These are phyloP conservation scores for Aspergillus sclerotiicarbonarius DNA, from an alignment of 495 filamentous ascomycete genomes.

Conservation along the genomic window DNA sequence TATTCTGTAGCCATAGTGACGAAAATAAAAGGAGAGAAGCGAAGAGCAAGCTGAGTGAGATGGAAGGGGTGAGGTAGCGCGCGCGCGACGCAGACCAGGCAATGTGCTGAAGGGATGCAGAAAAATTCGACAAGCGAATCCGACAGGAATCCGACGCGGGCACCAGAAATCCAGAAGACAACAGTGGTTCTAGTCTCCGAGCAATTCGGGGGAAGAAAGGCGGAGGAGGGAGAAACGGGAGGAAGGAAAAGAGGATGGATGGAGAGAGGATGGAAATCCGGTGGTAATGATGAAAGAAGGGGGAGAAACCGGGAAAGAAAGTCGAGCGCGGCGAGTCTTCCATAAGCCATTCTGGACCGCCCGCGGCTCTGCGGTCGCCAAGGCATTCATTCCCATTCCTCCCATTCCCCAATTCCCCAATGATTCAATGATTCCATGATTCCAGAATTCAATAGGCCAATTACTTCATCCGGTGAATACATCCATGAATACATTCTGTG, in stretches of 20 bases:
- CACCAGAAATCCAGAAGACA: slow-evolving; percentile 2
- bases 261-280: slow-evolving; percentile 16
- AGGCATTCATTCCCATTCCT: neutral
- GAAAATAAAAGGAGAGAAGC: slow-evolving; percentile 17
- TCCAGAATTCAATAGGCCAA: too few species aligned
- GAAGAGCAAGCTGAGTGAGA: slow-evolving; percentile 18
- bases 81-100: slow-evolving; percentile 17
- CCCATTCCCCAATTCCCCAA: neutral
- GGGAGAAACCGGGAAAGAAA: slow-evolving; percentile 14
- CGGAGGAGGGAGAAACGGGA: slow-evolving; percentile 9
- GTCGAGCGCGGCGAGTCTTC: neutral
- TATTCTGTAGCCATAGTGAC: slow-evolving; percentile 68
- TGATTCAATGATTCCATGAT: neutral
- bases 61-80: slow-evolving; percentile 6
- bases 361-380: slow-evolving; percentile 1
- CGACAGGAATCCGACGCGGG: neutral
- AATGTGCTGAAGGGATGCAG: slow-evolving; percentile 6
- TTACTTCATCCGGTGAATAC: too few species aligned
- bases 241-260: slow-evolving; percentile 14
- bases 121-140: slow-evolving; percentile 15
- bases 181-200: neutral
- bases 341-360: slow-evolving; percentile 3
- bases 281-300: slow-evolving; percentile 30
- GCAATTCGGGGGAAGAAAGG: slow-evolving; percentile 10
- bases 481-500: neutral